These are phyloP conservation scores for Tetracladium marchalianum DNA, from an alignment of 495 filamentous ascomycete genomes.

Conservation along the genomic window DNA sequence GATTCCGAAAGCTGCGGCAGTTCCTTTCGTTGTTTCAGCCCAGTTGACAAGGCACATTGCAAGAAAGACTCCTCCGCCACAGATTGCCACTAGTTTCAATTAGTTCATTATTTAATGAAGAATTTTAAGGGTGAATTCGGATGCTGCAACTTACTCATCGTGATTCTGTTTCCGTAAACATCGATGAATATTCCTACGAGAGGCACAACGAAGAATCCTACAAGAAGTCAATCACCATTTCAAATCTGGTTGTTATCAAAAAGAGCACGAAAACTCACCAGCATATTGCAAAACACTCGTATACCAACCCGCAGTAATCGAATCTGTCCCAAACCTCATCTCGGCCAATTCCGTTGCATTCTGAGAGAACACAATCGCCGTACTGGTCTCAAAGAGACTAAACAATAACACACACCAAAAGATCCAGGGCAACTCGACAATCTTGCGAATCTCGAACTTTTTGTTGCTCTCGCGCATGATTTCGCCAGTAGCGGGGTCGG, in stretches of 20 bases:
- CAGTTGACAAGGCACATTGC: constrained; percentile 33
- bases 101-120: not conserved
- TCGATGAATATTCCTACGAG: constrained; percentile 35
- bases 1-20: constrained; percentile 33
- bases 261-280: constrained; percentile 14
- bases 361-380: constrained; percentile 29
- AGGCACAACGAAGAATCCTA: constrained; percentile 31
- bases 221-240: constrained; percentile 14
- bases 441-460: constrained; percentile 32
- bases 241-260: not conserved
- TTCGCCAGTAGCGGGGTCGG: constrained; percentile 31
- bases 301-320: constrained; percentile 36
- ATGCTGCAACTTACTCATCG: constrained; percentile 25
- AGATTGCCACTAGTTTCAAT: constrained; percentile 22
- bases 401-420: constrained; percentile 33
- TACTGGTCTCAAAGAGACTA: constrained; percentile 34
- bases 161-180: constrained; percentile 31
- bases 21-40: constrained; percentile 24
- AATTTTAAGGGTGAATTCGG: not conserved
- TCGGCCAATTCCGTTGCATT: constrained; percentile 37
- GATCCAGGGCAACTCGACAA: constrained; percentile 34
- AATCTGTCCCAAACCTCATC: constrained; percentile 29
- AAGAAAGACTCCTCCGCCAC: constrained; percentile 29
- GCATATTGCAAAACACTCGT: constrained; percentile 32
- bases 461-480: constrained; percentile 34